Percentiles rank a stretch among this genome's conserved stretches.
These are phyloP conservation scores for Wickerhamomyces hampshirensis DNA, from an alignment of 805 yeast genomes.

Conservation along the genomic window DNA sequence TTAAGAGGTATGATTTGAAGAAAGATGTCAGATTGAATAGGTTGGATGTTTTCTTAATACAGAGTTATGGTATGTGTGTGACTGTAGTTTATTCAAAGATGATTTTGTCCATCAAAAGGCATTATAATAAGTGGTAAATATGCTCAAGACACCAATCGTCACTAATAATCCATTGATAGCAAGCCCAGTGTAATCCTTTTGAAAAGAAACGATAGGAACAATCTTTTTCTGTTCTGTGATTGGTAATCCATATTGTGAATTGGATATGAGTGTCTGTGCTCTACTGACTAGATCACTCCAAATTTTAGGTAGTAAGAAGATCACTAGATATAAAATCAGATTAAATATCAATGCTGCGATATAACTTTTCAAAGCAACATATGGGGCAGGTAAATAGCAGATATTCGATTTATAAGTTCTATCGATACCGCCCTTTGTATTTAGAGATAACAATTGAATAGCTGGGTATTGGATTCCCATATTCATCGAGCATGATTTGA, in stretches of 20 bases:
- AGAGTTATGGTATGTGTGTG: not conserved
- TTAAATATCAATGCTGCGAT: slow-evolving; percentile 21
- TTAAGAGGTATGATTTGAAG: slow-evolving; percentile 20
- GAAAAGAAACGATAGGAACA: not conserved
- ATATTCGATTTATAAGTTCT: slow-evolving; percentile 39
- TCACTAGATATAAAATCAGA: slow-evolving; percentile 15
- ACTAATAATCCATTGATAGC: slow-evolving; percentile 7
- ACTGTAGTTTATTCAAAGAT: not conserved
- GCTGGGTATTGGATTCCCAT: slow-evolving; percentile 88
- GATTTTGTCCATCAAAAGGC: slow-evolving; percentile 12
- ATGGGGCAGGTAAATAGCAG: slow-evolving; percentile 57
- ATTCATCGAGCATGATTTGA: slow-evolving; percentile 88
- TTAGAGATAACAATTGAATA: slow-evolving; percentile 70
- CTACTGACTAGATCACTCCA: slow-evolving; percentile 19
- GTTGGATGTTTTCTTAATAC: too few relatives aligned
- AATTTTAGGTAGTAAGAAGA: slow-evolving; percentile 25
- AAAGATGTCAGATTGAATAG: not conserved
- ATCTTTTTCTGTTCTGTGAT: slow-evolving; percentile 14
- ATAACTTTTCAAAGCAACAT: slow-evolving; percentile 35
- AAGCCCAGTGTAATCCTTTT: slow-evolving; percentile 13
- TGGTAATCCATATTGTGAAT: slow-evolving; percentile 14
- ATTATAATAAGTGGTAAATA: slow-evolving; percentile 18
- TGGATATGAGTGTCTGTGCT: not conserved
- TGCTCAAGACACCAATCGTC: slow-evolving; percentile 9
- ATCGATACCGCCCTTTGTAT: slow-evolving; percentile 23